Conservation (phyloP, 1,284 basidiomycete species). For the Trichosporon sp. region DNA sequence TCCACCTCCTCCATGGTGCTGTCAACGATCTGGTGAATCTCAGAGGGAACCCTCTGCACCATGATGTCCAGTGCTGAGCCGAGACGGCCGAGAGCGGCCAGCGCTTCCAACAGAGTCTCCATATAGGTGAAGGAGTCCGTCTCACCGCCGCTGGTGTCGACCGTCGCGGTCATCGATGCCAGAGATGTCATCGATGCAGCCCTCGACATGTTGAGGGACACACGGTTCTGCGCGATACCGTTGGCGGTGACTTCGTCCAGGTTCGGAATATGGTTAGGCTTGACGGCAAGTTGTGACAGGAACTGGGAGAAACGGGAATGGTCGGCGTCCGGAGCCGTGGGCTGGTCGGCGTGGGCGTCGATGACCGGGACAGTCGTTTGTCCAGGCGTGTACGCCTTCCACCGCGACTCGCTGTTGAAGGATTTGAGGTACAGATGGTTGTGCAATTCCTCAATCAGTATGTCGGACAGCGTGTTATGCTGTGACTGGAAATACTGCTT, state of each 20-base stretch:
- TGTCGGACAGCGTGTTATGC: slow-evolving; percentile 86
- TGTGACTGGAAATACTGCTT: slow-evolving; percentile 79
- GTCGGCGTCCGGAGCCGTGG: slow-evolving; percentile 1
- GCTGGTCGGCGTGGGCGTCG: slow-evolving; percentile 15
- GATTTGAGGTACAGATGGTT: slow-evolving; percentile 97
- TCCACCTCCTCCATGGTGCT: slow-evolving; percentile 20
- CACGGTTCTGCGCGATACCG: not conserved
- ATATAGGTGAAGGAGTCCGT: slow-evolving; percentile 77
- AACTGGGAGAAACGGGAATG: slow-evolving; percentile 55
- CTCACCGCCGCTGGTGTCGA: slow-evolving; percentile 4
- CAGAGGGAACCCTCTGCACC: slow-evolving; percentile 74
- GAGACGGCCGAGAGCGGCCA: slow-evolving; percentile 84
- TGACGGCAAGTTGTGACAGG: slow-evolving; percentile 64
- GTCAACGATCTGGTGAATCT: slow-evolving; percentile 58
- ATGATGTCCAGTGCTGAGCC: slow-evolving; percentile 79
- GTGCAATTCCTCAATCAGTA: slow-evolving; percentile 91
- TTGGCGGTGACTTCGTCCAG: slow-evolving; percentile 16
- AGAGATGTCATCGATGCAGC: slow-evolving; percentile 52
- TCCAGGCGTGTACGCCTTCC: slow-evolving; percentile 76
- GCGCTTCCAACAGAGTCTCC: slow-evolving; percentile 86
- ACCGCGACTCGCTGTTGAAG: slow-evolving; percentile 90
- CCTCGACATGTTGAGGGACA: slow-evolving; percentile 6
- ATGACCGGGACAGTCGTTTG: slow-evolving; percentile 56
- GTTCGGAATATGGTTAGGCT: slow-evolving; percentile 70
- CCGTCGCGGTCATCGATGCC: slow-evolving; percentile 35